Evolutionary conservation across 2,329 filamentous ascomycete species (phyloP).

Genomic region (Bipolaris sorokiniana): DNA sequence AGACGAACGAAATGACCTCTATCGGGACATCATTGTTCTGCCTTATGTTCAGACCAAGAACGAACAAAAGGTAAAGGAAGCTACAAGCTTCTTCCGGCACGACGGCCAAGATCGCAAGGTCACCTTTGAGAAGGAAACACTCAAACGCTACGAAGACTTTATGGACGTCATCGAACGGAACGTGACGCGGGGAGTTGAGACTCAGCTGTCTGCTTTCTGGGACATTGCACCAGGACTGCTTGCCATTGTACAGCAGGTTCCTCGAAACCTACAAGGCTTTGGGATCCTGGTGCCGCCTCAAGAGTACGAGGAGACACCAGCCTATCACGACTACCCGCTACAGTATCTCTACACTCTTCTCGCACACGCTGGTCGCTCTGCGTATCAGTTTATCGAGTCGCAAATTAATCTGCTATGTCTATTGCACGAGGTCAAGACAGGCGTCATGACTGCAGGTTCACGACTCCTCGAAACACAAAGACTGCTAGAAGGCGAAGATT

Average conservation of each 20-base stretch:
- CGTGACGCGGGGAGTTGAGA: slow-evolving; percentile 84
- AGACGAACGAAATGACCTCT: slow-evolving; percentile 83
- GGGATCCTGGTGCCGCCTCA: slow-evolving; percentile 75
- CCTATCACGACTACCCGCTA: slow-evolving; percentile 78
- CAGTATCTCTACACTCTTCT: slow-evolving; percentile 90
- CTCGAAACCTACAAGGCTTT: slow-evolving; percentile 64
- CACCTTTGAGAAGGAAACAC: slow-evolving; percentile 72
- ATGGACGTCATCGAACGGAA: slow-evolving; percentile 80
- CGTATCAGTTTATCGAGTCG: slow-evolving; percentile 95
- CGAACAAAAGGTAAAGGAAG: slow-evolving; percentile 78
- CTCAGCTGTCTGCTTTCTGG: slow-evolving; percentile 95
- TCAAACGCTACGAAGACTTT: slow-evolving; percentile 77
- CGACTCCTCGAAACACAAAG: slow-evolving; percentile 71
- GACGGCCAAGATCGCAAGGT: slow-evolving; percentile 76
- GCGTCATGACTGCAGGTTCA: slow-evolving; percentile 72
- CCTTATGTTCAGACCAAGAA: slow-evolving; percentile 79
- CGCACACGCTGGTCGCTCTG: slow-evolving; percentile 86
- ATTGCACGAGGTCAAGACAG: slow-evolving; percentile 86
- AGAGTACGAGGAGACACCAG: slow-evolving; percentile 86
- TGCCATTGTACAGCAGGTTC: slow-evolving; percentile 80
- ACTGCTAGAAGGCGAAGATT: slow-evolving; percentile 47
- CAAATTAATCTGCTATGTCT: slow-evolving; percentile 91
- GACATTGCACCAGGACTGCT: slow-evolving; percentile 89
- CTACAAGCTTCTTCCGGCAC: slow-evolving; percentile 79
- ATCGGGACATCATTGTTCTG: slow-evolving; percentile 80